Percentiles rank a stretch among this genome's conserved stretches.
Conservation (phyloP, 257 asterid species). For the Henckelia pumila region DNA sequence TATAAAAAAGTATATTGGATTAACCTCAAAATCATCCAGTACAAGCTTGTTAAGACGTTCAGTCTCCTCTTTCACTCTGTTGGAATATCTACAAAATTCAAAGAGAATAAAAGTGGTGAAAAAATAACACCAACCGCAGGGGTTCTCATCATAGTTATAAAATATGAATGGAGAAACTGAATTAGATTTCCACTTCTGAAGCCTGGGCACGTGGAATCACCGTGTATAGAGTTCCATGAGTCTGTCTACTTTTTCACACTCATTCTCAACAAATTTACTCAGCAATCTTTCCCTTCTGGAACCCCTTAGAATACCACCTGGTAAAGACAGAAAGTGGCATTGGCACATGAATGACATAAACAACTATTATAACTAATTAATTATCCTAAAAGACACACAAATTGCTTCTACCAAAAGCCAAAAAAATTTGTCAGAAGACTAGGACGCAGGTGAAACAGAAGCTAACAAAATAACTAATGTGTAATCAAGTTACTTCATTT, state of each 20-base stretch:
- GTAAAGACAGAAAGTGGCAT: slow-evolving; percentile 20
- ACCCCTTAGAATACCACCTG: slow-evolving; percentile 96
- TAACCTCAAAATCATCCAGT: slow-evolving; percentile 87
- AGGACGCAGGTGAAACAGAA: slow-evolving; percentile 10
- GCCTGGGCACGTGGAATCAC: slow-evolving; percentile 35
- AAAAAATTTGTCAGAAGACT: not conserved
- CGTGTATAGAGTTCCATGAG: slow-evolving; percentile 97
- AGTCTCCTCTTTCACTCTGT: slow-evolving; percentile 78
- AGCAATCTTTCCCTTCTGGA: slow-evolving; percentile 92
- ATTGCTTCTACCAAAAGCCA: slow-evolving; percentile 9
- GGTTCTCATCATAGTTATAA: not conserved
- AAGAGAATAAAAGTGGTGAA: slow-evolving; percentile 11
- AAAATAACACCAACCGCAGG: slow-evolving; percentile 12
- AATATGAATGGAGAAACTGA: slow-evolving; percentile 11
- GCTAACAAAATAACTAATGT: not conserved
- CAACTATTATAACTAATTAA: not conserved
- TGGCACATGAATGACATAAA: slow-evolving; percentile 10
- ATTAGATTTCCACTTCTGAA: slow-evolving; percentile 2
- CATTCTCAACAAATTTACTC: slow-evolving; percentile 93
- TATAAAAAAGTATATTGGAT: slow-evolving; percentile 13
- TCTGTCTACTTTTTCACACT: slow-evolving; percentile 93
- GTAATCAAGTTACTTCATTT: not conserved
- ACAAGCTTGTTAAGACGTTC: slow-evolving; percentile 61
- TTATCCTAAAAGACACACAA: not conserved
- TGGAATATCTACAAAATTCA: slow-evolving; percentile 57